A percentile compares a stretch with the other conserved stretches of the same genome.
Evolutionary conservation across 176 grass and related monocot genomes (phyloP).

Genomic region (Tillandsia leiboldiana): DNA sequence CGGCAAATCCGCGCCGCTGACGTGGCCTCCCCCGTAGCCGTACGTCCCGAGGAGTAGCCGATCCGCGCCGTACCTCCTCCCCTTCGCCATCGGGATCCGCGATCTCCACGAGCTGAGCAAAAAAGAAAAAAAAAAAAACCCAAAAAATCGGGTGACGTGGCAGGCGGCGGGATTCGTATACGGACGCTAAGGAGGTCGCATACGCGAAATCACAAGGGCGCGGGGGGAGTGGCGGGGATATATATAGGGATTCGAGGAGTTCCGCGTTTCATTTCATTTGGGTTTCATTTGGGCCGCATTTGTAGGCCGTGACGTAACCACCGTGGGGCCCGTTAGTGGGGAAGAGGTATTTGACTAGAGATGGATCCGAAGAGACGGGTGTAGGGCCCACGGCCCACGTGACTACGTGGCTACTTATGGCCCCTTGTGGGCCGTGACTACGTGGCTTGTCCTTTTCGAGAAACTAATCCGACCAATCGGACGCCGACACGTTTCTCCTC

Average conservation of each 20-base stretch:
- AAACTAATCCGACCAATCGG: too few species aligned
- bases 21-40: slow-evolving; percentile 19
- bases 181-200: too few species aligned
- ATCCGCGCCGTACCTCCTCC: slow-evolving; percentile 32
- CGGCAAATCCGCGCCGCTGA: slow-evolving; percentile 29
- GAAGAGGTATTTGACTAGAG: not conserved
- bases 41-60: slow-evolving; percentile 44
- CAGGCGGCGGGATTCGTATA: too few species aligned
- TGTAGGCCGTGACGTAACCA: slow-evolving; percentile 5
- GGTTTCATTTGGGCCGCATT: slow-evolving; percentile 8
- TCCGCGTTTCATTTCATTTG: slow-evolving; percentile 1
- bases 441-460: too few species aligned
- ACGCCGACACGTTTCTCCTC: too few species aligned
- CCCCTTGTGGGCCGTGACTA: not conserved
- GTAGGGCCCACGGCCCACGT: slow-evolving; percentile 23
- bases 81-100: slow-evolving; percentile 45
- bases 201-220: slow-evolving; percentile 16
- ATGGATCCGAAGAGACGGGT: not conserved
- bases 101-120: not conserved
- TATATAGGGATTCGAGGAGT: slow-evolving; percentile 11
- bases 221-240: not conserved
- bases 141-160: not conserved
- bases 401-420: slow-evolving; percentile 21
- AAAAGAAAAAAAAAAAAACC: not conserved
- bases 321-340: not conserved